Evolutionary conservation across 2,329 filamentous ascomycete species (phyloP).

Genomic region (Rachicladosporium sp.): DNA sequence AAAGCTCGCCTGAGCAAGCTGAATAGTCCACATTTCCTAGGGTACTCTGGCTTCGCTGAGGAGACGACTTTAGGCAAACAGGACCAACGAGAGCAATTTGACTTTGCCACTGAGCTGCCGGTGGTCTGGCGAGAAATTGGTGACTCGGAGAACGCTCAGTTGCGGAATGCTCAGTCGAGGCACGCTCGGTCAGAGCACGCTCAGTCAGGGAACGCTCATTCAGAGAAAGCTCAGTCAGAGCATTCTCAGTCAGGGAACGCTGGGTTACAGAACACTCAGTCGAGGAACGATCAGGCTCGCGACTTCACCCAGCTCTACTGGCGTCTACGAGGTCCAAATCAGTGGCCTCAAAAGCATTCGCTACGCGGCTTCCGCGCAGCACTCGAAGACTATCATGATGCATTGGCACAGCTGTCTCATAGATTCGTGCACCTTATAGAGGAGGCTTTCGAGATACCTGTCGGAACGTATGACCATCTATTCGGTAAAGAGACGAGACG

Average conservation of each 20-base stretch:
- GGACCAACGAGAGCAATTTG: slow-evolving; percentile 47
- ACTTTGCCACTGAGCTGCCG: slow-evolving; percentile 45
- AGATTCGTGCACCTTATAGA: slow-evolving; percentile 46
- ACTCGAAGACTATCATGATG: slow-evolving; percentile 35
- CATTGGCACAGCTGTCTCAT: slow-evolving; percentile 39
- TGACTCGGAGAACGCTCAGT: slow-evolving; percentile 48
- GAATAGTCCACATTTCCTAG: slow-evolving; percentile 49
- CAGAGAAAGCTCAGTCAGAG: no score
- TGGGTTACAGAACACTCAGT: no score
- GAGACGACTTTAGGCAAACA: slow-evolving; percentile 43
- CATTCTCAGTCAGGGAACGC: no score
- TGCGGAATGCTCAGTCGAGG: slow-evolving; percentile 26
- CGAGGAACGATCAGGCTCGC: no score
- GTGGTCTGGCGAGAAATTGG: slow-evolving; percentile 31
- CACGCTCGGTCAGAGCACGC: no score
- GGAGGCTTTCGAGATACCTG: slow-evolving; percentile 39
- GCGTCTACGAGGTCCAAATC: slow-evolving; percentile 28
- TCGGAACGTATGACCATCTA: slow-evolving; percentile 36
- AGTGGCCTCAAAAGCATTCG: slow-evolving; percentile 22
- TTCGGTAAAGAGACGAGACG: slow-evolving; percentile 29
- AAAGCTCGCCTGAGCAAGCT: slow-evolving; percentile 33
- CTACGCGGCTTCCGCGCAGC: slow-evolving; percentile 23
- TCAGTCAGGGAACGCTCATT: no score
- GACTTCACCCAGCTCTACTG: slow-evolving; percentile 28
- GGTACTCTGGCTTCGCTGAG: slow-evolving; percentile 43